Percentiles rank a stretch among this genome's conserved stretches.
These are phyloP conservation scores for Penicillium sumatraense DNA, from an alignment of 2,329 filamentous ascomycete species.

Conservation along the genomic window DNA sequence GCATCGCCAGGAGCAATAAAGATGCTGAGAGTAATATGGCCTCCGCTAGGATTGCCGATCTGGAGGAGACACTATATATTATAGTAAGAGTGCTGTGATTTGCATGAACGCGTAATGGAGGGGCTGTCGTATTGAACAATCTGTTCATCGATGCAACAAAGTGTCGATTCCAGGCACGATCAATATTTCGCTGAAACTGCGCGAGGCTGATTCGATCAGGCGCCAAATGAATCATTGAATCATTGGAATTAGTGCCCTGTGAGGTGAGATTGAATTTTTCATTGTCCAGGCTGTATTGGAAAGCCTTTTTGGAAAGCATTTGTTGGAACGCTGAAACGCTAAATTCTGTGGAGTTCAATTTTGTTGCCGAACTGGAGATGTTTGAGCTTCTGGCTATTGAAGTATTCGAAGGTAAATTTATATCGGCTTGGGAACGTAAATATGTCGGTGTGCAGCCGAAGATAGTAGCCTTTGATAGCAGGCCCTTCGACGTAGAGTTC, in stretches of 20 bases:
- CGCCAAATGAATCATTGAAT: not conserved
- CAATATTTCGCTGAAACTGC: conserved; percentile 5
- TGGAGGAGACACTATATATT: conserved; percentile 9
- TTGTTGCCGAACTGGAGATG: not conserved
- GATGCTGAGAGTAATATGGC: conserved; percentile 5
- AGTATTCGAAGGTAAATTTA: conserved; percentile 10
- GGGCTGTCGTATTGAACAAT: conserved; percentile 13
- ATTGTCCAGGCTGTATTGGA: not conserved
- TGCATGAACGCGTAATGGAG: conserved; percentile 4
- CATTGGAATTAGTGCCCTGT: not conserved
- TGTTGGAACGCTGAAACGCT: not conserved
- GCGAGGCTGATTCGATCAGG: not conserved
- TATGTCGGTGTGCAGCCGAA: conserved; percentile 14
- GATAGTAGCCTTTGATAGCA: conserved; percentile 12
- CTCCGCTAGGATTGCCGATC: conserved; percentile 11
- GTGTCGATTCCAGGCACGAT: conserved; percentile 12
- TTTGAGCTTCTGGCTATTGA: conserved; percentile 4
- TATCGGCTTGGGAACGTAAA: conserved; percentile 5
- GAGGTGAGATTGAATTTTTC: not conserved
- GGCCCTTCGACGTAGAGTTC: not conserved
- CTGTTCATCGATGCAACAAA: conserved; percentile 15
- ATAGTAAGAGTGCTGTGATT: conserved; percentile 6
- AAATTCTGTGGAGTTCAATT: not conserved
- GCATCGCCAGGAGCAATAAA: not conserved
- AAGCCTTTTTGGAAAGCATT: not conserved